These are phyloP conservation scores for Beauveria brongniartii DNA, from an alignment of 2,329 filamentous ascomycete genomes.

Conservation along the genomic window DNA sequence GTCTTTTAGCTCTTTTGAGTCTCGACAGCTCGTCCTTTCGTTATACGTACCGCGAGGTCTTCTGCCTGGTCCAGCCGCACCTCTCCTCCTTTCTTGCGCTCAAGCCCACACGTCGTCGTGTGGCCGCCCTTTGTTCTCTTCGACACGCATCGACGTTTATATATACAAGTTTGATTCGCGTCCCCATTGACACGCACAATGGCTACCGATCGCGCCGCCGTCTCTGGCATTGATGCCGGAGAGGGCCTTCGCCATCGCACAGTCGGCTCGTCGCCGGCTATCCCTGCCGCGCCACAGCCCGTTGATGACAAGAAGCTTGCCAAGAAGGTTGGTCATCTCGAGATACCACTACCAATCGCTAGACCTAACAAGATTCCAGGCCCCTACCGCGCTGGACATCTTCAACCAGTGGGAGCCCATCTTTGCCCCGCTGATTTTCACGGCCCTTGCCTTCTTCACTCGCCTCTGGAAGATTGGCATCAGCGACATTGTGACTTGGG, in stretches of 20 bases:
- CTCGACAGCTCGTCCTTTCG: constrained; percentile 28
- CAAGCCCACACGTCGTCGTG: neutral
- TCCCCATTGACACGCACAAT: constrained; percentile 26
- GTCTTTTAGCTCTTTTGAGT: constrained; percentile 19
- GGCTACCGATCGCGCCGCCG: constrained; percentile 47
- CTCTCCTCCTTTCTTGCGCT: constrained; percentile 6
- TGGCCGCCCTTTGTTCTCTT: neutral
- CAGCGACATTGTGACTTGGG: constrained; percentile 59
- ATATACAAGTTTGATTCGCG: neutral
- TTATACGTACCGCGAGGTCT: constrained; percentile 18
- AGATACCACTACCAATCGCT: neutral
- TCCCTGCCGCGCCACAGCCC: constrained; percentile 32
- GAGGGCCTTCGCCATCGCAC: constrained; percentile 50
- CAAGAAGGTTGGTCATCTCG: constrained; percentile 40
- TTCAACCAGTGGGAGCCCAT: constrained; percentile 57
- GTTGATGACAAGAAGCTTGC: constrained; percentile 48
- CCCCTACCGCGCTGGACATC: constrained; percentile 51
- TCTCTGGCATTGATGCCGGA: constrained; percentile 51
- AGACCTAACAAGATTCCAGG: constrained; percentile 21
- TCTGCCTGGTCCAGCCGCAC: constrained; percentile 16
- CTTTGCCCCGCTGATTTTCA: constrained; percentile 54
- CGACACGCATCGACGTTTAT: constrained; percentile 2
- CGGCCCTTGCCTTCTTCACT: constrained; percentile 55
- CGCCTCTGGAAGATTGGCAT: constrained; percentile 62
- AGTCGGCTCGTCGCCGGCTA: constrained; percentile 28